A percentile compares a stretch with the other conserved stretches of the same genome.
Evolutionary conservation across 257 asterid species (phyloP).

Genomic region (Ophiorrhiza pumila): DNA sequence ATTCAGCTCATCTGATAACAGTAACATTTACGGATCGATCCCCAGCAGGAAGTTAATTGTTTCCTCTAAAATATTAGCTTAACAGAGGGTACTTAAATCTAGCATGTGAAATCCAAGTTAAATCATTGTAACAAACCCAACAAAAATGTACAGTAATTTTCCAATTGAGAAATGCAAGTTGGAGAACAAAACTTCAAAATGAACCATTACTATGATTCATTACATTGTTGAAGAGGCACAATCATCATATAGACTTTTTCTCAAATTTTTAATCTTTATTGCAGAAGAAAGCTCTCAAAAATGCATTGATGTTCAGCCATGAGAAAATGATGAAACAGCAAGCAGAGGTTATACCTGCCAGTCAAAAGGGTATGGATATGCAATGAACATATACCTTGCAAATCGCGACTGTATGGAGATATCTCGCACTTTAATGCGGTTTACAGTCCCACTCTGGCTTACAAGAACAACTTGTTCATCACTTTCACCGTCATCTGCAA

Average conservation of each 20-base stretch:
- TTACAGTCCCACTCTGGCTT: constrained; percentile 98
- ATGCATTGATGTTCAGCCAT: neutral
- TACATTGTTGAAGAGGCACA: neutral
- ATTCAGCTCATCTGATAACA: neutral
- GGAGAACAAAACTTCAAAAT: neutral
- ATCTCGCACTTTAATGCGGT: constrained; percentile 92
- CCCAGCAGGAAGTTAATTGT: neutral
- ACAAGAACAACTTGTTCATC: constrained; percentile 96
- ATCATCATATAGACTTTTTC: neutral
- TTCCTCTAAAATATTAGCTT: neutral
- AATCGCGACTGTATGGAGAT: constrained; percentile 90
- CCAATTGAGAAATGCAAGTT: neutral
- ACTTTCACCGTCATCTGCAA: constrained; percentile 88
- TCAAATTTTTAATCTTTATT: neutral
- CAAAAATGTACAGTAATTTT: neutral
- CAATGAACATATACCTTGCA: constrained; percentile 56
- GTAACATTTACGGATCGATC: neutral
- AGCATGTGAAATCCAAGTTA: neutral
- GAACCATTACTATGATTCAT: neutral
- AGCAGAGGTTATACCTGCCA: neutral
- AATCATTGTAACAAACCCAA: neutral
- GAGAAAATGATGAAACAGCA: neutral
- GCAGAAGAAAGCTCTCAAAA: neutral
- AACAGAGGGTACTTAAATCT: neutral
- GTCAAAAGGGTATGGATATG: neutral